A percentile compares a stretch with the other conserved stretches of the same genome.
These are phyloP conservation scores for Lipomyces japonicus DNA, from an alignment of 805 yeast genomes.

Conservation along the genomic window DNA sequence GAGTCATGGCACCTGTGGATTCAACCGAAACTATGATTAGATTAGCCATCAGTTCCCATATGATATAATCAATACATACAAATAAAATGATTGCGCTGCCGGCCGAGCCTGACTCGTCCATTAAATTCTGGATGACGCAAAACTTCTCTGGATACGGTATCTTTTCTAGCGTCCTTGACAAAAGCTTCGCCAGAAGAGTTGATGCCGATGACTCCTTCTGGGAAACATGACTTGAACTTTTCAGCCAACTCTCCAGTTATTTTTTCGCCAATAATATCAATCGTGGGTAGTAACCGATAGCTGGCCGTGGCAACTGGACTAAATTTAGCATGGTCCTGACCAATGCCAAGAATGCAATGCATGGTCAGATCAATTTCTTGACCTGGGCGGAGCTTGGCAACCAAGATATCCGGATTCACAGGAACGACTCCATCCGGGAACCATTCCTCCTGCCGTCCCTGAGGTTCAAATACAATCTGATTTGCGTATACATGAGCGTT, in stretches of 20 bases:
- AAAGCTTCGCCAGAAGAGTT: conserved; percentile 54
- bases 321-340: conserved; percentile 94
- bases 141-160: conserved; percentile 95
- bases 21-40: conserved; percentile 64
- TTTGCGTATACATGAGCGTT: conserved; percentile 85
- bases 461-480: conserved; percentile 86
- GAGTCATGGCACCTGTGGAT: conserved; percentile 93
- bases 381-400: conserved; percentile 93
- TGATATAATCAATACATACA: conserved; percentile 33
- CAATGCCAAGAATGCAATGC: conserved; percentile 87
- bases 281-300: conserved; percentile 85
- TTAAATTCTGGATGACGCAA: conserved; percentile 87
- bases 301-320: conserved; percentile 97
- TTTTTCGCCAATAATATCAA: conserved; percentile 63
- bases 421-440: conserved; percentile 49
- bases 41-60: background rate
- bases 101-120: conserved; percentile 85
- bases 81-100: conserved; percentile 87
- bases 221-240: conserved; percentile 84
- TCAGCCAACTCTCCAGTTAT: conserved; percentile 72
- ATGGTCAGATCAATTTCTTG: conserved; percentile 90
- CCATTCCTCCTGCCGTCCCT: conserved; percentile 74
- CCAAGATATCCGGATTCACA: conserved; percentile 75
- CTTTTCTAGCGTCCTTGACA: conserved; percentile 87
- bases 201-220: conserved; percentile 74